phyloP scores from a whole-genome alignment of 2,329 filamentous ascomycete genomes.

The Penicillium sp. region DNA sequence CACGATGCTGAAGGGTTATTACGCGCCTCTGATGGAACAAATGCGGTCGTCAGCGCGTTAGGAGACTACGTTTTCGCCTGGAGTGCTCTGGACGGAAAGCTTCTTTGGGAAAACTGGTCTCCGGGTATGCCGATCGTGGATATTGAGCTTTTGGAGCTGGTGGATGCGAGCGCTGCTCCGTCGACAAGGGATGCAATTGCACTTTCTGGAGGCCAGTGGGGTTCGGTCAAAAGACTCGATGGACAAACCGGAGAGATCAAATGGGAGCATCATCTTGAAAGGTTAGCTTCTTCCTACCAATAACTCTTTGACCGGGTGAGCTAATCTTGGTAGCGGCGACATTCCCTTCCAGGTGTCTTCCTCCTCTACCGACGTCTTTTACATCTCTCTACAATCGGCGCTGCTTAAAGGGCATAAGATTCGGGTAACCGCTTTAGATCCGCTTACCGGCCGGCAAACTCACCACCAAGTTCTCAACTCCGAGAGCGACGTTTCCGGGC shows the following conservation, averaged over 20 bases:
- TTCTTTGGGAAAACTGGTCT: conserved; percentile 73
- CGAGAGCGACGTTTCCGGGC: conserved; percentile 69
- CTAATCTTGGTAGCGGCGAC: conserved; percentile 59
- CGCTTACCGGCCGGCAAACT: conserved; percentile 70
- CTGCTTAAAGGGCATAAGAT: conserved; percentile 73
- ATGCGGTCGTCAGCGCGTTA: conserved; percentile 74
- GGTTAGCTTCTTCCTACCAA: conserved; percentile 39
- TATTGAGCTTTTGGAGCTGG: conserved; percentile 77
- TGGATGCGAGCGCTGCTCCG: conserved; percentile 56
- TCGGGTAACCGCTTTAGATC: conserved; percentile 75
- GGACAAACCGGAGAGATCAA: conserved; percentile 73
- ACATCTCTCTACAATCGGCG: conserved; percentile 73
- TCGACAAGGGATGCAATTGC: conserved; percentile 68
- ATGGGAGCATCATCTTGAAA: conserved; percentile 76
- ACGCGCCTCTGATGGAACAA: conserved; percentile 77
- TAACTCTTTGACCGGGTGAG: background rate
- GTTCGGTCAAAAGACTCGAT: conserved; percentile 72
- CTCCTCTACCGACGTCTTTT: conserved; percentile 72
- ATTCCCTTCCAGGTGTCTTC: conserved; percentile 75
- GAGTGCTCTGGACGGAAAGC: conserved; percentile 80
- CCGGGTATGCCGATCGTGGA: conserved; percentile 48
- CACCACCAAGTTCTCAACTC: conserved; percentile 74
- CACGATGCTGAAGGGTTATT: conserved; percentile 51
- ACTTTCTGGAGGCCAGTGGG: conserved; percentile 62
- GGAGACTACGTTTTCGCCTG: conserved; percentile 76